phyloP scores from a whole-genome alignment of 805 yeast genomes.

The Gaillardinia entomophila region DNA sequence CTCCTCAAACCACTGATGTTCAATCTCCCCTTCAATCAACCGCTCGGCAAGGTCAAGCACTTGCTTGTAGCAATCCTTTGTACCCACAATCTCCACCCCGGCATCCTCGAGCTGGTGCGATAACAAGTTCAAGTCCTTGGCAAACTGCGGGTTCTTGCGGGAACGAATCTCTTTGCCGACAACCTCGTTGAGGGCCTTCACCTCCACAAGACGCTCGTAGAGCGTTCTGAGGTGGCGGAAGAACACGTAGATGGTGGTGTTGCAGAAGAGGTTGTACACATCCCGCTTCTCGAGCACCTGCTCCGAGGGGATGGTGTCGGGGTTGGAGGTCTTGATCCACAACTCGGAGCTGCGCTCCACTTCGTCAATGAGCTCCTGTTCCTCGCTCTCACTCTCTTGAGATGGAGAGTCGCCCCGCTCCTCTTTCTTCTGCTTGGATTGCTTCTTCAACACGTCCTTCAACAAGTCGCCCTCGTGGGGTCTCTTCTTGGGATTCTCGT shows the following conservation, averaged over 20 bases:
- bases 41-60: slow-evolving; percentile 68
- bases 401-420: slow-evolving; percentile 27
- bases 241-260: slow-evolving; percentile 83
- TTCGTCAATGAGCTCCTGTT: slow-evolving; percentile 23
- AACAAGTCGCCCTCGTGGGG: slow-evolving; percentile 51
- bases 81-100: slow-evolving; percentile 66
- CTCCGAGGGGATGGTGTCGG: slow-evolving; percentile 16
- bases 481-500: slow-evolving; percentile 34
- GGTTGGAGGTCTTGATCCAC: slow-evolving; percentile 36
- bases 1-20: slow-evolving; percentile 94
- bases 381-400: slow-evolving; percentile 24
- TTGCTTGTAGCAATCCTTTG: slow-evolving; percentile 66
- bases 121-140: slow-evolving; percentile 76
- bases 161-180: slow-evolving; percentile 68
- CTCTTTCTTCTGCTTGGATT: slow-evolving; percentile 33
- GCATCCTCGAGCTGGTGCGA: slow-evolving; percentile 76
- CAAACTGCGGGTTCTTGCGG: slow-evolving; percentile 67
- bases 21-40: slow-evolving; percentile 83
- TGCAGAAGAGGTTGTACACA: slow-evolving; percentile 75
- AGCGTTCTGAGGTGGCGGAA: slow-evolving; percentile 80
- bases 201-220: slow-evolving; percentile 73
- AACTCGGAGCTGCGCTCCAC: slow-evolving; percentile 34
- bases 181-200: slow-evolving; percentile 63
- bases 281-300: slow-evolving; percentile 35
- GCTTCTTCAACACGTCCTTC: slow-evolving; percentile 55